Percentiles rank a stretch among this genome's conserved stretches.
phyloP scores from a whole-genome alignment of 2,329 filamentous ascomycete species.

The Monilinia vaccinii-corymbosi region DNA sequence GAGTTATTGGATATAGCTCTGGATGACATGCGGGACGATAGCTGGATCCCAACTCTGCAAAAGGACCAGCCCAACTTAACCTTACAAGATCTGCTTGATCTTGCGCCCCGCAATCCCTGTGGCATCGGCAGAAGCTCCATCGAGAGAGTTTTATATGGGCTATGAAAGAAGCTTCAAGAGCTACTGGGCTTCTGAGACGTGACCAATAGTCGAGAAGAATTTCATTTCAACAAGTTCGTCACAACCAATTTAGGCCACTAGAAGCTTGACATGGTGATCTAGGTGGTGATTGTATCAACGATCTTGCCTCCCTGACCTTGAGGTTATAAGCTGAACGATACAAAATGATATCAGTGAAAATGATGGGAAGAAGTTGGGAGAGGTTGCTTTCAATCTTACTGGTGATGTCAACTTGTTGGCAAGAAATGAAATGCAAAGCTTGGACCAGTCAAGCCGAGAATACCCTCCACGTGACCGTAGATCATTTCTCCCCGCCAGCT shows the following conservation, averaged over 20 bases:
- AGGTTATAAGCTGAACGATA: too few species aligned
- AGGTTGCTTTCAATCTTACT: not conserved
- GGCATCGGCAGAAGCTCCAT: not conserved
- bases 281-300: too few species aligned
- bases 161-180: not conserved
- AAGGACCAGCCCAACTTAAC: not conserved
- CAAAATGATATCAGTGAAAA: too few species aligned
- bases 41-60: not conserved
- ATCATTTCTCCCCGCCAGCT: not conserved
- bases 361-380: too few species aligned
- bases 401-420: not conserved
- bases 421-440: not conserved
- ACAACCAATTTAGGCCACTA: too few species aligned
- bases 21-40: not conserved
- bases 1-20: not conserved
- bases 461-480: not conserved
- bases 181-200: not conserved
- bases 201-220: not conserved
- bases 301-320: too few species aligned
- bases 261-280: too few species aligned
- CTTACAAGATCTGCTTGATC: not conserved
- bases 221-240: too few species aligned
- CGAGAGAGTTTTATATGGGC: not conserved
- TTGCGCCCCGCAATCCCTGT: too few species aligned
- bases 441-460: not conserved